Evolutionary conservation across 2,329 filamentous ascomycete genomes (phyloP), one percentile per base, ranked within the genome.

Genomic region (Ophiostoma sp.): DNA sequence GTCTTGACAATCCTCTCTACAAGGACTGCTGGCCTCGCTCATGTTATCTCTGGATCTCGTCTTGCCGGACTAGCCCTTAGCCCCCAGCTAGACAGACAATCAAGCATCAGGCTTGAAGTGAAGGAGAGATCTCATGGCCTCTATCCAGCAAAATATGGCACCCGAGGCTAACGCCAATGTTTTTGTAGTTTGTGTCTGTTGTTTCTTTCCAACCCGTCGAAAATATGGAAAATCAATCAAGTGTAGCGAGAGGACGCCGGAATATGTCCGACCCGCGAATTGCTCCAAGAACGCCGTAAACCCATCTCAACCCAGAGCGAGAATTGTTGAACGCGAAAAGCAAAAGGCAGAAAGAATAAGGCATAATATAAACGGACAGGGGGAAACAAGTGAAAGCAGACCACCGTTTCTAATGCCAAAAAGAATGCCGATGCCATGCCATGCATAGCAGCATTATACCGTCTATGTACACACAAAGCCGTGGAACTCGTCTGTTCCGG

Each of bases 261-360:
- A 75, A 76, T 76, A 72, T 73, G 73, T 76, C 79, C 77, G 77
- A 77, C 78, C 77, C 73, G 75, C 73, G 73, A 74, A 75, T n/a
- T 81, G 80, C 80, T 81, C 81, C 81, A 75, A 78, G 76, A 83
- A 84, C 82, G 82, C 82, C 81, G 77, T 73, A 72, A 76, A 78
- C 77, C 78, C 78, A 67, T 64, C 36, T 52, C 64, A 7, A 27
- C 20, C 48, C 36, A 78, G 76, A 77, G 75, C 76, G 79, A 78
- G 77, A 74, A 75, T n/a, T 35, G 11, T 8, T 5, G 4, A 54
- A 54, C 23, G 73, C 27, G 36, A 48, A 65, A 44, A 44, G 27
- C 17, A 36, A 62, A 48, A 67, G 60, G 17, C 52, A 41, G 52
- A 67, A 11, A 27, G 52, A 71, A 15, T 0, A 44, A 17, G 20